These are phyloP conservation scores for Trichoderma aggressivum DNA, from an alignment of 2,329 filamentous ascomycete genomes.

Conservation along the genomic window DNA sequence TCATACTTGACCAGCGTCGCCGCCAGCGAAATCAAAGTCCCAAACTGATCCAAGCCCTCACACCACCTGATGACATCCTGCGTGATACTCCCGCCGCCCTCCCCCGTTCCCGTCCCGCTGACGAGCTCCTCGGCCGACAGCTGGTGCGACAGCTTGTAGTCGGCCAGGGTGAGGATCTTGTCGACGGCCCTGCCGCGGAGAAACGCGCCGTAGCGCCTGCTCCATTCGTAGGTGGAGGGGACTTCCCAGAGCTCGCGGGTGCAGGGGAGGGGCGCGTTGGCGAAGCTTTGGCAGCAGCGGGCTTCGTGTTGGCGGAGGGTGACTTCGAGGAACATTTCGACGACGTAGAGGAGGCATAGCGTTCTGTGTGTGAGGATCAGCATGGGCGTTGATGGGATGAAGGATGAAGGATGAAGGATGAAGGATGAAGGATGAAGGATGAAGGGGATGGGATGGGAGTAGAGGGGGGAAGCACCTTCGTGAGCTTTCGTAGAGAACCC, in stretches of 20 bases:
- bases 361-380: constrained; percentile 5
- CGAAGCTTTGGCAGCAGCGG: constrained; percentile 4
- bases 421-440: too few species aligned
- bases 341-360: constrained; percentile 15
- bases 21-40: not conserved
- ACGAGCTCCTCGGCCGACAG: not conserved
- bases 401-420: too few species aligned
- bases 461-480: constrained; percentile 15
- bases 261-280: constrained; percentile 18
- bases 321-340: constrained; percentile 23
- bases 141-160: constrained; percentile 6
- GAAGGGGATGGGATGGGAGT: too few species aligned
- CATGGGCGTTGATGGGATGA: too few species aligned
- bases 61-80: constrained; percentile 15
- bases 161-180: not conserved
- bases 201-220: not conserved
- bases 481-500: constrained; percentile 19
- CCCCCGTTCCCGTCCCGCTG: not conserved
- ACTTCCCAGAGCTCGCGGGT: constrained; percentile 24
- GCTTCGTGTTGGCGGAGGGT: constrained; percentile 1
- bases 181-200: not conserved
- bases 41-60: constrained; percentile 9
- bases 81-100: not conserved
- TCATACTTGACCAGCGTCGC: constrained; percentile 10
- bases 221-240: constrained; percentile 17